Percentiles rank a stretch among this genome's conserved stretches.
Evolutionary conservation across 1,284 basidiomycete species (phyloP).

Genomic region (Cryptococcus sp.): DNA sequence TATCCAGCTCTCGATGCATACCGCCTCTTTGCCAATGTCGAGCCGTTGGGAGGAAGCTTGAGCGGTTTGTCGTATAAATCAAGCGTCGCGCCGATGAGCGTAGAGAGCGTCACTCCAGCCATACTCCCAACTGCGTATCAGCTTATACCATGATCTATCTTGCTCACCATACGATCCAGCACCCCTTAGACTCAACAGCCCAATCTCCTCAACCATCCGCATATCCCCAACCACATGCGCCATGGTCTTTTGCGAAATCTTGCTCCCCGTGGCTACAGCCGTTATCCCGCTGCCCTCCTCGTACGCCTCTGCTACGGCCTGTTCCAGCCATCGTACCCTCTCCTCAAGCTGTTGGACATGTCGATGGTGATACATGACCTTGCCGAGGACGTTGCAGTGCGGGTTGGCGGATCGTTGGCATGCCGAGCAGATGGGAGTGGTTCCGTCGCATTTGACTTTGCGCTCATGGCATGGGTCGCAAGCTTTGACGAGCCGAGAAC

Average conservation of each 20-base stretch:
- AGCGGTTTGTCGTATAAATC: conserved; percentile 3
- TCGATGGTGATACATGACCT: neutral
- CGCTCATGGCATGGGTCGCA: neutral
- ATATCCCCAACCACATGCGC: neutral
- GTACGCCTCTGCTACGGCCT: conserved; percentile 1
- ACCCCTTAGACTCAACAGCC: neutral
- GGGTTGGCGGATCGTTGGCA: neutral
- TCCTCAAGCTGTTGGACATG: neutral
- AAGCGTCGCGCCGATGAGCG: conserved; percentile 4
- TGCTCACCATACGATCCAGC: neutral
- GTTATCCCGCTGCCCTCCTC: neutral
- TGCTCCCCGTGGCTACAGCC: neutral
- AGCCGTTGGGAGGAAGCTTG: neutral
- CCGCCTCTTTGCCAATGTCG: too few relatives aligned
- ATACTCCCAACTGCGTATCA: conserved; percentile 7
- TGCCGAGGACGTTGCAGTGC: neutral
- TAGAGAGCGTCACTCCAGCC: conserved; percentile 5
- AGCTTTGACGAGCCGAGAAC: neutral
- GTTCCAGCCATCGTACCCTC: neutral
- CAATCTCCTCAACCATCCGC: neutral
- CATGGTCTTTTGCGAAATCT: neutral
- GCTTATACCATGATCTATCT: neutral
- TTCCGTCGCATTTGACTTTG: neutral
- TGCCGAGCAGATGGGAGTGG: neutral
- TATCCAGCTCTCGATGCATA: neutral